Base-by-base conservation (phyloP, 2,329 filamentous ascomycete genomes). In the Triangularia verruculosa region DNA sequence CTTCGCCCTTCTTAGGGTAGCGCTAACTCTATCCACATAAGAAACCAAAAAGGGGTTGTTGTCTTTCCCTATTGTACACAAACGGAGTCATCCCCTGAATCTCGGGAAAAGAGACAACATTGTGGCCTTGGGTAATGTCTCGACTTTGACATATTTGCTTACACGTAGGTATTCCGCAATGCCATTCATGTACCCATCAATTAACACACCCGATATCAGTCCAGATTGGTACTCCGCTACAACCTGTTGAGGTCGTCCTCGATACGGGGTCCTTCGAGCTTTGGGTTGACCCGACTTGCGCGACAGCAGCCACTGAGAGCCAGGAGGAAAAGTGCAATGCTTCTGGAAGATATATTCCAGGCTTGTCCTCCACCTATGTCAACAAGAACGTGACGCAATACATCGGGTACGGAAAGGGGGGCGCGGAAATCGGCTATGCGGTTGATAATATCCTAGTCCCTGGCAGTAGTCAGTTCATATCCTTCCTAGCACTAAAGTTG, bases 221-320 rank as follows among this genome's bases (percentile, higher is more conserved):
- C 66, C 75, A 76, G 61, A 80, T 86, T 57, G 83, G 83, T 43
- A 84, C 78, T 2, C 83, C 83, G 12, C 73, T 78, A 1, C 83
- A 86, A 65, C 68, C 76, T 1, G 78, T 85, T 62, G 81, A 77
- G 57, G 81, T 84, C 12, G 81, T 84, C 68, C 72, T 86, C 58
- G 83, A 86, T 71, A 86, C 84, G 1, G 83, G 83, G 57, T 85
- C 82, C 15, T 84, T 83, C 68, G 83, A 86, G 74, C 78, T 86
- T 30, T 86, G 83, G 83, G 79, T 85, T 4, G 90, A 91, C 69
- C 81, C 85, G 1, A 79, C 81, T 51, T 84, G 81, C 69, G 83
- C 81, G 9, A 71, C 71, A 2, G 75, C 88, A 15, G 61, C 70
- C 5, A 63, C 68, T 1, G 67, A 74, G 17, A 20, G 27, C 4